These are phyloP conservation scores for Zygoascus sp. DNA, from an alignment of 1,139 yeast genomes.

Conservation along the genomic window DNA sequence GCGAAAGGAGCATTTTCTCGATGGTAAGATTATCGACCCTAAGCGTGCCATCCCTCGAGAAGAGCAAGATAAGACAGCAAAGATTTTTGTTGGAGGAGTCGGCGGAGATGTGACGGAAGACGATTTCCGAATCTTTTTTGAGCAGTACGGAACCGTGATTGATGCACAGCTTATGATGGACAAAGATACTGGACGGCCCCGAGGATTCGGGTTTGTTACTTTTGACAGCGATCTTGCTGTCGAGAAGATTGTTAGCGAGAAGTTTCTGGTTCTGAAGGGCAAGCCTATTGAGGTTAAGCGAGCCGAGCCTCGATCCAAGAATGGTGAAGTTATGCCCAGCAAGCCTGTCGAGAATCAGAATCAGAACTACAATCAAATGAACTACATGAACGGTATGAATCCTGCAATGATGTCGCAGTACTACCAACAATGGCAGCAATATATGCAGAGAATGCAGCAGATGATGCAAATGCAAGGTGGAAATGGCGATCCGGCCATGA, in stretches of 20 bases:
- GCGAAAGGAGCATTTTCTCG: slow-evolving; percentile 82
- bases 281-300: slow-evolving; percentile 93
- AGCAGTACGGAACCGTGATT: slow-evolving; percentile 86
- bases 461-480: slow-evolving; percentile 30
- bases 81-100: slow-evolving; percentile 96
- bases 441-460: slow-evolving; percentile 41
- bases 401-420: slow-evolving; percentile 87
- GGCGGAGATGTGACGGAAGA: slow-evolving; percentile 92
- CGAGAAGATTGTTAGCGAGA: slow-evolving; percentile 80
- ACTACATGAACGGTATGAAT: slow-evolving; percentile 49
- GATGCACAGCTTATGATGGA: slow-evolving; percentile 98
- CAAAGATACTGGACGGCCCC: slow-evolving; percentile 94
- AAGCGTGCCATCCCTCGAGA: slow-evolving; percentile 97
- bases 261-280: slow-evolving; percentile 79
- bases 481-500: slow-evolving; percentile 22
- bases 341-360: slow-evolving; percentile 32
- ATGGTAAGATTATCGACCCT: slow-evolving; percentile 96
- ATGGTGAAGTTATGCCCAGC: slow-evolving; percentile 19
- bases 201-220: slow-evolving; percentile 98
- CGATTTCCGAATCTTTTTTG: slow-evolving; percentile 83
- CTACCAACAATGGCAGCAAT: slow-evolving; percentile 81
- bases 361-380: slow-evolving; percentile 30
- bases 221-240: slow-evolving; percentile 96
- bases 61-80: slow-evolving; percentile 96
- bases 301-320: slow-evolving; percentile 77